Evolutionary conservation across 2,329 filamentous ascomycete species (phyloP).

Genomic region (Diplodia scrobiculata): DNA sequence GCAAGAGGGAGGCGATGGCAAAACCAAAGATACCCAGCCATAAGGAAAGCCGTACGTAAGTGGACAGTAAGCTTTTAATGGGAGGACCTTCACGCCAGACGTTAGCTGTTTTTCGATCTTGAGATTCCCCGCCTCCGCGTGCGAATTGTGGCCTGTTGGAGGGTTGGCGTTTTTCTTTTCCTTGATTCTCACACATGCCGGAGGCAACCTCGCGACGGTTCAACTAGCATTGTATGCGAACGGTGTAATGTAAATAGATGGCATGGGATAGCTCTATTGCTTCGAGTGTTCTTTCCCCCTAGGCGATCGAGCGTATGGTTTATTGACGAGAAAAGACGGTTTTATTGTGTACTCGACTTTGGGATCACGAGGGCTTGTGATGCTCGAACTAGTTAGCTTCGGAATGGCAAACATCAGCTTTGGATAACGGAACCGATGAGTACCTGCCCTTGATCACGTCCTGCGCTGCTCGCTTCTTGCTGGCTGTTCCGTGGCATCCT

Average conservation of each 20-base stretch:
- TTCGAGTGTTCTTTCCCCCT: constrained; percentile 19
- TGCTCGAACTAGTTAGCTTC: background rate
- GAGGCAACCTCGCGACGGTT: constrained; percentile 15
- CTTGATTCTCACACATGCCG: background rate
- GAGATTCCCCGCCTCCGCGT: constrained; percentile 7
- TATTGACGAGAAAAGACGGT: constrained; percentile 20
- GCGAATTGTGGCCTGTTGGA: background rate
- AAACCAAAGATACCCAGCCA: constrained; percentile 25
- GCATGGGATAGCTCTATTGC: constrained; percentile 9
- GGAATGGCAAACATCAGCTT: background rate
- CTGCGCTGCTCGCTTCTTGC: background rate
- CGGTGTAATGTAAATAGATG: constrained; percentile 20
- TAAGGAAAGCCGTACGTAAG: constrained; percentile 8
- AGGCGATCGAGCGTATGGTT: constrained; percentile 18
- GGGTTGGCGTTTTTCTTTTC: constrained; percentile 19
- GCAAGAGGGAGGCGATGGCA: constrained; percentile 19
- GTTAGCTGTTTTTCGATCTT: constrained; percentile 5
- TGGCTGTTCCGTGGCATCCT: background rate
- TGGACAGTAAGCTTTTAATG: background rate
- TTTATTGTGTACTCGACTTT: background rate
- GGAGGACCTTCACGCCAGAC: background rate
- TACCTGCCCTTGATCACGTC: background rate
- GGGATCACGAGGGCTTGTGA: constrained; percentile 1
- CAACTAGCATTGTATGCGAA: background rate
- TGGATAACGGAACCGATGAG: background rate